Conservation (phyloP, 371 early-diverging fungal genomes). For the Mortierella sp. region DNA sequence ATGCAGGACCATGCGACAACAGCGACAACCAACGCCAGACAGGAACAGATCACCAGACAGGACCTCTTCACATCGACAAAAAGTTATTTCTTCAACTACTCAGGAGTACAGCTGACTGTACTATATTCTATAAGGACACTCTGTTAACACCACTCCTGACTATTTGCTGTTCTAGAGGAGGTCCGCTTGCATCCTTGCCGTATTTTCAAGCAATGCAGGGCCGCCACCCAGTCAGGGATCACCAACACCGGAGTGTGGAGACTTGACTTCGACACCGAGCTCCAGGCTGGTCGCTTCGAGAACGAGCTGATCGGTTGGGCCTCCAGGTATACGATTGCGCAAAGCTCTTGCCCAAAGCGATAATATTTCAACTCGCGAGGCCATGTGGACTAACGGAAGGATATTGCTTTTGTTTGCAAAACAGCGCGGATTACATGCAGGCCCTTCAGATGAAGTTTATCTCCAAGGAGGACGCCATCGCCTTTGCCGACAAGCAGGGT, state of each 20-base stretch:
- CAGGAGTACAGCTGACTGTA: background rate
- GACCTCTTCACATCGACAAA: background rate
- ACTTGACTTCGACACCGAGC: constrained; percentile 89
- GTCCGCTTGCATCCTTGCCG: constrained; percentile 80
- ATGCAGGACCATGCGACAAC: background rate
- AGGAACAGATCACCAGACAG: background rate
- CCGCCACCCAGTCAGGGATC: constrained; percentile 89
- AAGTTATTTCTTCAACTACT: too few species aligned
- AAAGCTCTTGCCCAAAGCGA: too few species aligned
- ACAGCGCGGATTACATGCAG: constrained; percentile 87
- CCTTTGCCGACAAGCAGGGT: constrained; percentile 95
- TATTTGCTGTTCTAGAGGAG: constrained; percentile 57
- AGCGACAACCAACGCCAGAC: background rate
- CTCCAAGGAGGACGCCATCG: constrained; percentile 91
- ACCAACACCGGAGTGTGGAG: constrained; percentile 86
- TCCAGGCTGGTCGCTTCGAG: constrained; percentile 87
- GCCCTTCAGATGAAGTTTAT: constrained; percentile 86
- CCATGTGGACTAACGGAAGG: background rate
- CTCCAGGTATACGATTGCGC: constrained; percentile 71
- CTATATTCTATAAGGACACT: background rate
- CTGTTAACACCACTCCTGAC: background rate
- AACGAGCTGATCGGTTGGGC: constrained; percentile 97
- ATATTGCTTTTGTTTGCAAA: background rate
- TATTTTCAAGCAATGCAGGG: constrained; percentile 87
- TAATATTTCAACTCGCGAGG: background rate